These are phyloP conservation scores for Coemansia sp. DNA, from an alignment of 192 early-diverging fungal genomes.

Conservation along the genomic window DNA sequence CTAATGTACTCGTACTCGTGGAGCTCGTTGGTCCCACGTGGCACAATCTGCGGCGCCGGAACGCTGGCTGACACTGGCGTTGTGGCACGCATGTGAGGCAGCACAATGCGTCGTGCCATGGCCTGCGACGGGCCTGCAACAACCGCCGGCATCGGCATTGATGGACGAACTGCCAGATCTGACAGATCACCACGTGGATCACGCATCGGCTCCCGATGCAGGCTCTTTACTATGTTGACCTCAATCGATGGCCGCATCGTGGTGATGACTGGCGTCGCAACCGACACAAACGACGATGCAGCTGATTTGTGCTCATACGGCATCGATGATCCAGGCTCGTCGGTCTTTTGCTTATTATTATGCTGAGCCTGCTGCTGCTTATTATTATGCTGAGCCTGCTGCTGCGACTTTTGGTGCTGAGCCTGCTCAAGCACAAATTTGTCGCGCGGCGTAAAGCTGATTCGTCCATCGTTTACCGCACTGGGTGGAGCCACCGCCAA, in stretches of 20 bases:
- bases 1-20: constrained; percentile 6
- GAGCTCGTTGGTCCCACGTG: constrained; percentile 8
- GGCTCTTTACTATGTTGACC: constrained; percentile 25
- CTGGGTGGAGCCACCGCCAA: background rate
- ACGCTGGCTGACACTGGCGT: constrained; percentile 41
- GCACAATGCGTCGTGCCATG: constrained; percentile 24
- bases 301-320: background rate
- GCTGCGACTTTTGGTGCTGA: constrained; percentile 8
- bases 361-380: background rate
- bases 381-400: background rate
- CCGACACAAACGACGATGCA: constrained; percentile 10
- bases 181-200: constrained; percentile 45
- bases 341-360: background rate
- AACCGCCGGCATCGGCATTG: constrained; percentile 3
- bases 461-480: constrained; percentile 24
- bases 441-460: constrained; percentile 36
- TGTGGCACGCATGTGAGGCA: constrained; percentile 37
- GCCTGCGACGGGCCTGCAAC: background rate
- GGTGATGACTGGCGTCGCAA: background rate
- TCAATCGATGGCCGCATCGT: constrained; percentile 4
- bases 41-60: constrained; percentile 30
- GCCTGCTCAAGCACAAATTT: constrained; percentile 17
- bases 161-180: constrained; percentile 14
- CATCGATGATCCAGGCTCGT: background rate
- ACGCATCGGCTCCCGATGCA: constrained; percentile 37